phyloP scores from a whole-genome alignment of 164 flowering plant species.

The Annona cherimola region DNA sequence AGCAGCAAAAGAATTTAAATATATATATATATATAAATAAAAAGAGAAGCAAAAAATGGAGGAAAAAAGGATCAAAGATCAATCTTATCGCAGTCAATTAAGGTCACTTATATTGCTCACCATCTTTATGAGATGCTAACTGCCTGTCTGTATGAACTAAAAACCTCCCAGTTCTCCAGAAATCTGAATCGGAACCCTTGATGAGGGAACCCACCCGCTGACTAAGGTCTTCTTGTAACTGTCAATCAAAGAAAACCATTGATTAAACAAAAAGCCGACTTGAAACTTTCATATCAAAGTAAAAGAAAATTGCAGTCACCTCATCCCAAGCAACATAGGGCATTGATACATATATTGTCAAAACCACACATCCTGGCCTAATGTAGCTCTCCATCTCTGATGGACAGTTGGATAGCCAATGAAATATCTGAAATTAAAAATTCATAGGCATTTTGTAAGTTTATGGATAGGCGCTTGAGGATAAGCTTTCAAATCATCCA shows the following conservation, averaged over 20 bases:
- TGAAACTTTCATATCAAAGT: conserved; percentile 4
- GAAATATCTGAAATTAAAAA: conserved; percentile 44
- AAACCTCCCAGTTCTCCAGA: conserved; percentile 83
- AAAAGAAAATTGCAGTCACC: conserved; percentile 40
- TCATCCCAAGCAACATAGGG: conserved; percentile 65
- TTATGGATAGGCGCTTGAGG: not conserved
- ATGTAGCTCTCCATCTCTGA: conserved; percentile 93
- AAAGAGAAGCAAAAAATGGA: not conserved
- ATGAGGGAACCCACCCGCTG: conserved; percentile 41
- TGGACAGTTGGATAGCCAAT: conserved; percentile 86
- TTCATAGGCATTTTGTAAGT: not conserved
- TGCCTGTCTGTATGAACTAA: conserved; percentile 51
- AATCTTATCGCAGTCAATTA: not conserved
- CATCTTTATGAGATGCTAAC: conserved; percentile 68
- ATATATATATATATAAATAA: no score
- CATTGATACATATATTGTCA: conserved; percentile 68
- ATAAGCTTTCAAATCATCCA: not conserved
- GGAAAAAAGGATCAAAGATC: not conserved
- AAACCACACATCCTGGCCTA: conserved; percentile 88
- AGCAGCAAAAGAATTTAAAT: not conserved
- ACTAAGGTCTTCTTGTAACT: conserved; percentile 60
- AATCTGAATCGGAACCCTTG: conserved; percentile 42
- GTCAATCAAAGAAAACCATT: conserved; percentile 13
- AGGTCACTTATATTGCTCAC: conserved; percentile 27
- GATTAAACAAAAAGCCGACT: conserved; percentile 5